These are phyloP conservation scores for Neotropicomus parvogracilis DNA, from an alignment of 1,284 basidiomycete species.

Conservation along the genomic window DNA sequence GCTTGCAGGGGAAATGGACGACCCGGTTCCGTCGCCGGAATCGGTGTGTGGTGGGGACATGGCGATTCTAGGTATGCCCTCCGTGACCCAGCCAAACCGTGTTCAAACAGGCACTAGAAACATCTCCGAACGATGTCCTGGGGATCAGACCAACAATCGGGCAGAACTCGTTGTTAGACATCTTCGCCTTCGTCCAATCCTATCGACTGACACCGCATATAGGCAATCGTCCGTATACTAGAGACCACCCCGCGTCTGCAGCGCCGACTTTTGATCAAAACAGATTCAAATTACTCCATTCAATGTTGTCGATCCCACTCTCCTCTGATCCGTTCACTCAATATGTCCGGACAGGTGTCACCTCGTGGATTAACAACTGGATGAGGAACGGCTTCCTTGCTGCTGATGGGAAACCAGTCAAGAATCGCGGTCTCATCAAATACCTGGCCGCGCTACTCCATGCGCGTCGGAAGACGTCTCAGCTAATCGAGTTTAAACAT, in stretches of 20 bases:
- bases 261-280: slow-evolving; percentile 61
- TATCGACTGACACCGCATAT: slow-evolving; percentile 8
- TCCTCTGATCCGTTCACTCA: slow-evolving; percentile 7
- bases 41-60: slow-evolving; percentile 76
- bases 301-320: slow-evolving; percentile 39
- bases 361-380: slow-evolving; percentile 67
- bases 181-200: not conserved
- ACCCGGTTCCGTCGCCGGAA: slow-evolving; percentile 54
- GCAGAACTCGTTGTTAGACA: slow-evolving; percentile 74
- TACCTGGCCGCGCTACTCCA: slow-evolving; percentile 57
- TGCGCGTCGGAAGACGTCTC: slow-evolving; percentile 45
- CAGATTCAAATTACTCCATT: slow-evolving; percentile 76
- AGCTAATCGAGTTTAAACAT: slow-evolving; percentile 55
- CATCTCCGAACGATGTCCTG: slow-evolving; percentile 74
- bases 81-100: not conserved
- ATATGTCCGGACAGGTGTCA: slow-evolving; percentile 46
- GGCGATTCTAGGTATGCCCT: slow-evolving; percentile 52
- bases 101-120: slow-evolving; percentile 46
- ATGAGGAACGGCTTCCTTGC: slow-evolving; percentile 47
- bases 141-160: slow-evolving; percentile 83
- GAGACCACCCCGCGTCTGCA: slow-evolving; percentile 57
- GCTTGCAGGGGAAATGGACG: slow-evolving; percentile 76
- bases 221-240: slow-evolving; percentile 75
- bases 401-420: slow-evolving; percentile 50
- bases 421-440: slow-evolving; percentile 62